phyloP scores from a whole-genome alignment of 2,329 filamentous ascomycete species.

The Onygena corvina region DNA sequence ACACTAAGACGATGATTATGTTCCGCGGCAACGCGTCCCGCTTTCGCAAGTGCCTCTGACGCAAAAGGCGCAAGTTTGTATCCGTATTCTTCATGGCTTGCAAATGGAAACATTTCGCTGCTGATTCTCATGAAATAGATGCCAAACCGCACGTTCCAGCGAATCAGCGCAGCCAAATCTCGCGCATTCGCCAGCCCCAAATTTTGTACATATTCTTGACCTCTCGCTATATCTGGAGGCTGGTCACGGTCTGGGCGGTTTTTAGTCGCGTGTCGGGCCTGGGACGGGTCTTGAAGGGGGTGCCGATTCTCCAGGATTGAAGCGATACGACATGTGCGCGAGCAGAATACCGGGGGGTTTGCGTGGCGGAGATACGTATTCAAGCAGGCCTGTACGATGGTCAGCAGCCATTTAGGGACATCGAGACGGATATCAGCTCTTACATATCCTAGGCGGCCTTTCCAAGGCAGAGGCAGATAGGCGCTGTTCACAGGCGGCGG shows the following conservation, averaged over 20 bases:
- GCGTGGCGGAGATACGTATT: slow-evolving; percentile 80
- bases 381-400: slow-evolving; percentile 55
- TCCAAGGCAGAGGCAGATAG: slow-evolving; percentile 79
- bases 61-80: slow-evolving; percentile 79
- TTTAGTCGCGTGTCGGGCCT: slow-evolving; percentile 70
- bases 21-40: slow-evolving; percentile 62
- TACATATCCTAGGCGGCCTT: slow-evolving; percentile 78
- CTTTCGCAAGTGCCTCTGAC: slow-evolving; percentile 61
- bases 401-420: background rate
- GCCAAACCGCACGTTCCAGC: slow-evolving; percentile 83
- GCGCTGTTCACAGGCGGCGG: slow-evolving; percentile 71
- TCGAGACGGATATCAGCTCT: slow-evolving; percentile 25
- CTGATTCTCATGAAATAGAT: slow-evolving; percentile 89
- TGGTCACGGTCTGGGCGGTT: slow-evolving; percentile 70
- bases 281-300: slow-evolving; percentile 60
- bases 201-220: slow-evolving; percentile 60
- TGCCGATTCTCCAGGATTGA: slow-evolving; percentile 84
- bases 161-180: slow-evolving; percentile 73
- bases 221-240: slow-evolving; percentile 53
- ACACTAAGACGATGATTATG: slow-evolving; percentile 76
- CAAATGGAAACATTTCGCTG: slow-evolving; percentile 95
- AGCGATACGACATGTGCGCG: slow-evolving; percentile 78
- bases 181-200: slow-evolving; percentile 66
- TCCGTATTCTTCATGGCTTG: slow-evolving; percentile 74
- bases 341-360: slow-evolving; percentile 77